Evolutionary conservation across 257 asterid species (phyloP).

Genomic region (Solanum commersonii): DNA sequence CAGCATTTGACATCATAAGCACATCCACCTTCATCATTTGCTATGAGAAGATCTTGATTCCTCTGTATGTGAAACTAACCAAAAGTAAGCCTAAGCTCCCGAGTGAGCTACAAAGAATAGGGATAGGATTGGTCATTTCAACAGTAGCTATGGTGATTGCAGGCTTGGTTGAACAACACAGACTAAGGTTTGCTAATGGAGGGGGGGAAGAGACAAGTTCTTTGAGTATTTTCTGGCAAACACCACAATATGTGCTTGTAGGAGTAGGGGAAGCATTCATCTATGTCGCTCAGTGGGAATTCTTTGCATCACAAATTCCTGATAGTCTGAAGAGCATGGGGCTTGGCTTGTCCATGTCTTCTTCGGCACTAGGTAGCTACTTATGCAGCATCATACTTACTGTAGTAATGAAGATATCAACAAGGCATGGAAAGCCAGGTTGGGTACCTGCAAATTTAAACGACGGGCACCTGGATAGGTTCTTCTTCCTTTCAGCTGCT

Average conservation of each 20-base stretch:
- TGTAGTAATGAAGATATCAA: slow-evolving; percentile 52
- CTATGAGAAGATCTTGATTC: slow-evolving; percentile 53
- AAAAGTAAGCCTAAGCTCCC: slow-evolving; percentile 45
- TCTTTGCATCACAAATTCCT: slow-evolving; percentile 56
- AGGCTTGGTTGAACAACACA: slow-evolving; percentile 54
- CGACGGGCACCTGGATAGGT: slow-evolving; percentile 75
- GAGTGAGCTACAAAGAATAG: slow-evolving; percentile 59
- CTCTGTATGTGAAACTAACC: slow-evolving; percentile 43
- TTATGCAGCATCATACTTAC: slow-evolving; percentile 48
- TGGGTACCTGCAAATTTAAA: slow-evolving; percentile 71
- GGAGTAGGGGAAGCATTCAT: slow-evolving; percentile 79
- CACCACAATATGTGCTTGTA: slow-evolving; percentile 74
- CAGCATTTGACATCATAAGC: slow-evolving; percentile 64
- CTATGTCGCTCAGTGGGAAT: slow-evolving; percentile 78
- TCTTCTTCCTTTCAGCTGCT: slow-evolving; percentile 69
- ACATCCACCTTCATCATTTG: slow-evolving; percentile 70
- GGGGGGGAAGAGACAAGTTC: slow-evolving; percentile 43
- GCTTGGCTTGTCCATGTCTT: slow-evolving; percentile 69
- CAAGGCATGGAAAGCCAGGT: slow-evolving; percentile 59
- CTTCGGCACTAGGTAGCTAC: slow-evolving; percentile 73
- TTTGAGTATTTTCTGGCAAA: slow-evolving; percentile 66
- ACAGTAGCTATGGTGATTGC: slow-evolving; percentile 51
- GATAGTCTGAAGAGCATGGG: slow-evolving; percentile 70
- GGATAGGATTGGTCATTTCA: slow-evolving; percentile 64
- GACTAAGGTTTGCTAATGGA: slow-evolving; percentile 30